Evolutionary conservation across 148 eudicot species (phyloP), one percentile per base, ranked within the genome.

Genomic region (Persicaria tinctoria): DNA sequence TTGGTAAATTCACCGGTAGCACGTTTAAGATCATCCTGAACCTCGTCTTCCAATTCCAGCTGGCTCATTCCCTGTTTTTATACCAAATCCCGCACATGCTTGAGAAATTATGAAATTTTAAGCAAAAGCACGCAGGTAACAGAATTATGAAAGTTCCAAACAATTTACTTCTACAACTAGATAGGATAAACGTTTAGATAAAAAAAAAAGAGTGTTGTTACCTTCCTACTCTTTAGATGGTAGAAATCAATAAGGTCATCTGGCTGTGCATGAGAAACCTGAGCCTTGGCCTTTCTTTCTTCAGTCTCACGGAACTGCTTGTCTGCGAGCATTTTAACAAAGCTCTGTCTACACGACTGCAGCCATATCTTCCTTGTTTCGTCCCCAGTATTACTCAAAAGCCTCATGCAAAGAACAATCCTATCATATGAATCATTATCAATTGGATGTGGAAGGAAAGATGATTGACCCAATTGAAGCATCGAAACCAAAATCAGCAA

Each of bases 231-330:
- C 91, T 93, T 91, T 84, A 91, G 80, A 77, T 93, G 98, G 85
- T 93, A 93, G 83, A 93, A 93, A 73, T 93, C 98, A 74, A 93
- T 93, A 70, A 91, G 97, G 75, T 93, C 98, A 85, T 93, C 98
- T 60, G 98, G 97, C 77, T 93, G 98, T 38, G 95, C 89, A 76
- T 87, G 84, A 73, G 91, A 86, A 80, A 88, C 76, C 87, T 89
- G 92, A 76, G 97, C 97, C 86, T 89, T 89, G 1, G 93, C 95
- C 85, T 87, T 93, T 73, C 88, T 86, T 81, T 93, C 98, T 78
- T 93, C 97, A 59, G 93, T 88, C 84, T 93, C 98, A 73, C 87
- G 91, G 75, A 85, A 85, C 80, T 93, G 97, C 82, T 93, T 93
- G 77, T 93, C 97, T 27, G 93, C 89, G 81, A 93, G 97, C 98